Base-by-base conservation (phyloP, 129 eudicot genomes). In the Chrysanthemum makinoi region DNA sequence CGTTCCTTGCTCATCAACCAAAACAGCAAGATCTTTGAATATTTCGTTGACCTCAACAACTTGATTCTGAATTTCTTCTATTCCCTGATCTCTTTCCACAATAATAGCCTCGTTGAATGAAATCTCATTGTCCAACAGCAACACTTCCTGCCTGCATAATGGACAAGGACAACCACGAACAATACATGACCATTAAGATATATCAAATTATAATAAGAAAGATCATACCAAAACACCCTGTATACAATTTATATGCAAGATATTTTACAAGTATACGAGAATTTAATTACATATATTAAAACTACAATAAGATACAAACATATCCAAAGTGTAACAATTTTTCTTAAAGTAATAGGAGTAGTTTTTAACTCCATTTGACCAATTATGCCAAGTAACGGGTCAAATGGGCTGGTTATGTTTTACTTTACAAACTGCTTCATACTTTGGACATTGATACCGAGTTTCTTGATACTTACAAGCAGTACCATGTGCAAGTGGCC, bases 1-100 rank as follows among this genome's bases (percentile, higher is more conserved):
- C 74, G 86, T 79, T 81, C 98, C 96, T 85, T 92, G 98, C 72
- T 92, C 97, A 76, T 86, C 89, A 61, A 86, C 86, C 69, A 84
- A 78, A 59, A 86, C 88, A 51, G 87, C 87, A 61, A 82, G 89
- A 76, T 87, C 89, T 79, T 86, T 87, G 46, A 86, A 84, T 44
- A 89, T 82, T 72, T 84, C 89, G 73, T 89, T 89, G 11, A 84
- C 90, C 73, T 86, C 87, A 15, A 87, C 95, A 77, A 81, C 81
- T 70, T 85, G 89, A 66, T 81, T 80, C 35, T 83, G 85, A 9
- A 87, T 83, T 73, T 88, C 95, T 65, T 88, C 83, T 58, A 88
- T 80, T 43, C 95, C 95, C 78, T 88, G 95, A 12, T 88, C 95
- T 74, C 90, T 80, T 88, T 88, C 95, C 53, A 83, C 95, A 66